Conservation (phyloP, 768 basidiomycete genomes). For the Russula vinacea region DNA sequence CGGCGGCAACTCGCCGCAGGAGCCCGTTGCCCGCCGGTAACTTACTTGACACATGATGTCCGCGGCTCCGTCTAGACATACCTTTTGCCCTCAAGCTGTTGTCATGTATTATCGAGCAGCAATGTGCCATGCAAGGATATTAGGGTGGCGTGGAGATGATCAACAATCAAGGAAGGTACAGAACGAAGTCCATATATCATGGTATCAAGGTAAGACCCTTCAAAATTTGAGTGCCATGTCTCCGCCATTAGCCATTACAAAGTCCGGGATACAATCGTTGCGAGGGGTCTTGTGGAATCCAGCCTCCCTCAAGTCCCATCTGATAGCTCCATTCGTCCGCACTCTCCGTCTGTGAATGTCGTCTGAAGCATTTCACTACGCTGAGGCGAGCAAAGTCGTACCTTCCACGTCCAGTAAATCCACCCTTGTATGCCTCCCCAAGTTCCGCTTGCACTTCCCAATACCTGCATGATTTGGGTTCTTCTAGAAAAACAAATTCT, state of each 20-base stretch:
- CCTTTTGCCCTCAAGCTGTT: neutral
- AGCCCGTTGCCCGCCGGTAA: no score
- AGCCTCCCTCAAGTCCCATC: conserved; percentile 68
- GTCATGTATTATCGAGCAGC: neutral
- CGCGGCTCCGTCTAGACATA: neutral
- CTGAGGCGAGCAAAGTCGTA: conserved; percentile 32
- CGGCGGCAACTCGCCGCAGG: no score
- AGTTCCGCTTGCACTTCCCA: conserved; percentile 79
- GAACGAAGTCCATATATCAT: neutral
- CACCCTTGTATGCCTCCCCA: conserved; percentile 71
- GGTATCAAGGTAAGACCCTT: neutral
- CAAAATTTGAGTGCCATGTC: neutral
- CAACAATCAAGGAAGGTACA: neutral
- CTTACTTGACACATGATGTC: no score
- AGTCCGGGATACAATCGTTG: conserved; percentile 61
- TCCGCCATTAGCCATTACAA: conserved; percentile 38
- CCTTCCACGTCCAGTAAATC: conserved; percentile 82
- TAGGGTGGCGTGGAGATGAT: neutral
- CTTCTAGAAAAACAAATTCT: neutral
- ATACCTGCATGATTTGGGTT: conserved; percentile 44
- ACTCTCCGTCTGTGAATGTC: conserved; percentile 49
- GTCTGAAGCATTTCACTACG: neutral
- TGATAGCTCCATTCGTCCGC: conserved; percentile 78
- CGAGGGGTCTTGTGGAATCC: conserved; percentile 72
- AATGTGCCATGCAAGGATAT: neutral